A percentile compares a stretch with the other conserved stretches of the same genome.
Evolutionary conservation across 768 basidiomycete species (phyloP).

Genomic region (Panus rudis): DNA sequence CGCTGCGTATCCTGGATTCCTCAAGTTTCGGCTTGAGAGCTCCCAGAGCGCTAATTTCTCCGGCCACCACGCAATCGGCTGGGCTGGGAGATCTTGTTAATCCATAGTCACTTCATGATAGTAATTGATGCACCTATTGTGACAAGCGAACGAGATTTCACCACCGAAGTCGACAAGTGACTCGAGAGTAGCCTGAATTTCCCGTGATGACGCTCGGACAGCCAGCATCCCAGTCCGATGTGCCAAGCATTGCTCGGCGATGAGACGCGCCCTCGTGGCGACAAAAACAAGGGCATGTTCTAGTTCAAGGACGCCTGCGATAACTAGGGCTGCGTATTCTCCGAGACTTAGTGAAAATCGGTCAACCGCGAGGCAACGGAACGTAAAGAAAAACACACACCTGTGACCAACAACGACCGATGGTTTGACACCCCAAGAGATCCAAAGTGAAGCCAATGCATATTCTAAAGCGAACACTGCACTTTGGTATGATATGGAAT

Average conservation of each 20-base stretch:
- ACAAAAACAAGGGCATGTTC: constrained; percentile 52
- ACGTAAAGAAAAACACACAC: constrained; percentile 29
- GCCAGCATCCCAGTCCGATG: constrained; percentile 57
- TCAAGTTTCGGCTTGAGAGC: constrained; percentile 37
- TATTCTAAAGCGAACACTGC: constrained; percentile 59
- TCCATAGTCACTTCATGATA: background rate
- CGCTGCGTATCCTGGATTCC: constrained; percentile 27
- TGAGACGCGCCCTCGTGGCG: constrained; percentile 50
- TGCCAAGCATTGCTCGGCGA: constrained; percentile 39
- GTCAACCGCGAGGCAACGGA: background rate
- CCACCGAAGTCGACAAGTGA: too few relatives aligned
- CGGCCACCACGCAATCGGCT: constrained; percentile 52
- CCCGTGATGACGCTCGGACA: constrained; percentile 32
- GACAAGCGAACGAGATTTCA: constrained; percentile 50
- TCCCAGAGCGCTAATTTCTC: constrained; percentile 38
- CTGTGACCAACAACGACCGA: constrained; percentile 66
- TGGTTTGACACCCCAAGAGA: constrained; percentile 59
- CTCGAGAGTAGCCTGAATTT: constrained; percentile 15
- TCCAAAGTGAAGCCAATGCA: constrained; percentile 57
- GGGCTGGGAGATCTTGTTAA: constrained; percentile 20
- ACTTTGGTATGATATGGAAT: constrained; percentile 42
- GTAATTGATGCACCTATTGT: constrained; percentile 34
- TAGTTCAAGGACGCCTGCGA: constrained; percentile 51
- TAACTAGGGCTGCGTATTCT: constrained; percentile 66
- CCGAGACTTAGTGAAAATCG: constrained; percentile 43